Evolutionary conservation across 83 land plant species (phyloP).

Genomic region (Picea mariana): DNA sequence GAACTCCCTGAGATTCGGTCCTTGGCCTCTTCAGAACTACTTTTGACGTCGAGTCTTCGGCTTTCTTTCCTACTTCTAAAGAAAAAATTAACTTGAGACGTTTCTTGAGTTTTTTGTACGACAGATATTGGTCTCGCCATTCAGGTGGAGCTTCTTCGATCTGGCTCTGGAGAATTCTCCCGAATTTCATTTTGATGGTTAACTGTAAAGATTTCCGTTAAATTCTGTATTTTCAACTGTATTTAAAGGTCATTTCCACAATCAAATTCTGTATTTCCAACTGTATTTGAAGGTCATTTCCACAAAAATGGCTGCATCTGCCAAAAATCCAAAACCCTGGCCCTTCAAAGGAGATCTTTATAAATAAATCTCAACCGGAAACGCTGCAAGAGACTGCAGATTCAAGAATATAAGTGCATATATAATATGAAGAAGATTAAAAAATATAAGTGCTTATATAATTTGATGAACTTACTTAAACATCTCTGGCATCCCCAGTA

Average conservation of each 20-base stretch:
- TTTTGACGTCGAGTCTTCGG: background rate
- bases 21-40: constrained; percentile 34
- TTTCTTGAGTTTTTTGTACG: constrained; percentile 87
- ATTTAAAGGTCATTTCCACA: background rate
- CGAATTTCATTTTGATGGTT: constrained; percentile 61
- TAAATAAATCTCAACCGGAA: background rate
- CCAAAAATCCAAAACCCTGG: background rate
- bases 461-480: too few relatives aligned
- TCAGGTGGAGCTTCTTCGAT: constrained; percentile 79
- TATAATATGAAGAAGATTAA: background rate
- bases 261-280: background rate
- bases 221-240: background rate
- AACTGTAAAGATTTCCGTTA: background rate
- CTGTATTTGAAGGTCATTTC: background rate
- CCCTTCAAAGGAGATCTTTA: background rate
- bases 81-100: constrained; percentile 45
- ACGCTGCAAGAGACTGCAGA: background rate
- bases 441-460: background rate
- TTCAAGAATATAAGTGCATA: background rate
- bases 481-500: too few relatives aligned
- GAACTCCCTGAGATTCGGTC: background rate
- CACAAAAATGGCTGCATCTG: background rate
- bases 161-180: constrained; percentile 67
- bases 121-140: constrained; percentile 81
- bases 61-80: background rate